Evolutionary conservation across 192 early-diverging fungal genomes (phyloP).

Genomic region (Coemansia sp.): DNA sequence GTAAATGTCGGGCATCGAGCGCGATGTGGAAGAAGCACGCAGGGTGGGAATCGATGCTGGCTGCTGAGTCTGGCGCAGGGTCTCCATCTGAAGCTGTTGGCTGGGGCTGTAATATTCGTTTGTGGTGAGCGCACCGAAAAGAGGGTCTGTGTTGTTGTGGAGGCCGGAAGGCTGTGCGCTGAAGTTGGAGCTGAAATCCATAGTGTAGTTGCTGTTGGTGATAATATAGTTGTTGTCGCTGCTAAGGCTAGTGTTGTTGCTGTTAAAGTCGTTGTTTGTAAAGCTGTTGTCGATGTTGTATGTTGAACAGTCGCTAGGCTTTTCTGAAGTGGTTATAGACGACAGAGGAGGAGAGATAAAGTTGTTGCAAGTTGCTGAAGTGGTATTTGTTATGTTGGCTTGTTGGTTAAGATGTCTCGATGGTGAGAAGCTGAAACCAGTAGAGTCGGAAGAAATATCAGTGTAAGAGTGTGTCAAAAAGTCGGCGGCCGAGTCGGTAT

Average conservation of each 20-base stretch:
- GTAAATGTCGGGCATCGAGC: conserved; percentile 22
- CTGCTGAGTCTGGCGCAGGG: conserved; percentile 4
- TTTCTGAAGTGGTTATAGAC: background rate
- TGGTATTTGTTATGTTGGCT: background rate
- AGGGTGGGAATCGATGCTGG: background rate
- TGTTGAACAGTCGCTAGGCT: conserved; percentile 1
- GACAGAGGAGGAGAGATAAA: too few species aligned
- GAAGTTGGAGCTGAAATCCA: background rate
- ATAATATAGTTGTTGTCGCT: background rate
- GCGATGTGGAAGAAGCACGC: background rate
- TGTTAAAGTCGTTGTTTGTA: conserved; percentile 9
- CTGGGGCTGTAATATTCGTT: conserved; percentile 21
- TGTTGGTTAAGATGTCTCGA: background rate
- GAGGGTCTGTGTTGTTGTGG: conserved; percentile 4
- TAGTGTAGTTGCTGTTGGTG: conserved; percentile 2
- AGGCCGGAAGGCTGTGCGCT: background rate
- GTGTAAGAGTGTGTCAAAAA: conserved; percentile 17
- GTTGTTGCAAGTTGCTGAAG: background rate
- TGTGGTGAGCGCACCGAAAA: conserved; percentile 16
- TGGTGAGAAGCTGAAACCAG: background rate
- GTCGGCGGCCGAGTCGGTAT: conserved; percentile 41
- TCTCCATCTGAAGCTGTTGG: conserved; percentile 13
- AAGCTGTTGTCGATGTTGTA: conserved; percentile 6
- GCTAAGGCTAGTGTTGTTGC: conserved; percentile 1
- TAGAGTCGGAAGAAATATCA: background rate